phyloP scores from a whole-genome alignment of 192 early-diverging fungal genomes.

The Entophlyctis luteolus region DNA sequence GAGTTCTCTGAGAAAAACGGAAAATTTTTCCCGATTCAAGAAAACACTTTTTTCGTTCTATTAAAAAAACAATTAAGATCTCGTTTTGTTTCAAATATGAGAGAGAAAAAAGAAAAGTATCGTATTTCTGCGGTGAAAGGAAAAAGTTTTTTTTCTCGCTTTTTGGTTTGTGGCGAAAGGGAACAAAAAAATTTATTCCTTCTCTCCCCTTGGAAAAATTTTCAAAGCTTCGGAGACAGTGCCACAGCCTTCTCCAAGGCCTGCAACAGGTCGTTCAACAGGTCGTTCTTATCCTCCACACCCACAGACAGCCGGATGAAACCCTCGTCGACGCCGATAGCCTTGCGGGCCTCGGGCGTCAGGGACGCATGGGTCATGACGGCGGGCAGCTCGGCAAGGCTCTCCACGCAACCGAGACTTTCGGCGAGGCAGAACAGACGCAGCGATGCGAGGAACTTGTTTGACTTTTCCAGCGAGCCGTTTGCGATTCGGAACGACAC shows the following conservation, averaged over 20 bases:
- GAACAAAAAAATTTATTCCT: too few species aligned
- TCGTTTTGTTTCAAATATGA: too few species aligned
- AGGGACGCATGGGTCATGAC: conserved; percentile 95
- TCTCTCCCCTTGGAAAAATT: too few species aligned
- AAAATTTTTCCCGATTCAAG: too few species aligned
- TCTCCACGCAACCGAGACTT: conserved; percentile 92
- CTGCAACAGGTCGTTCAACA: conserved; percentile 70
- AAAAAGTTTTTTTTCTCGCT: too few species aligned
- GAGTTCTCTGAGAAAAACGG: background rate
- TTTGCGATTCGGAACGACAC: conserved; percentile 84
- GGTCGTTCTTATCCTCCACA: conserved; percentile 85
- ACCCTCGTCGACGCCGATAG: conserved; percentile 87
- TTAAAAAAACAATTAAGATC: too few species aligned
- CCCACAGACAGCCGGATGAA: conserved; percentile 91
- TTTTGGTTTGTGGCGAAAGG: too few species aligned
- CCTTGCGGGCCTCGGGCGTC: conserved; percentile 75
- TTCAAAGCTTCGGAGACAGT: too few species aligned
- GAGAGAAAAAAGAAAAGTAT: too few species aligned
- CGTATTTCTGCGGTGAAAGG: too few species aligned
- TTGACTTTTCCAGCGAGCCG: conserved; percentile 72
- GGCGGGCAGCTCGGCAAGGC: conserved; percentile 86
- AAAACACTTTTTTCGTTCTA: too few species aligned
- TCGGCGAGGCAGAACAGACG: conserved; percentile 92
- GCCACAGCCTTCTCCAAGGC: conserved; percentile 54
- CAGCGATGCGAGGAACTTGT: conserved; percentile 76